Evolutionary conservation across 2,329 filamentous ascomycete genomes (phyloP).

Genomic region (Trichoderma arundinaceum): DNA sequence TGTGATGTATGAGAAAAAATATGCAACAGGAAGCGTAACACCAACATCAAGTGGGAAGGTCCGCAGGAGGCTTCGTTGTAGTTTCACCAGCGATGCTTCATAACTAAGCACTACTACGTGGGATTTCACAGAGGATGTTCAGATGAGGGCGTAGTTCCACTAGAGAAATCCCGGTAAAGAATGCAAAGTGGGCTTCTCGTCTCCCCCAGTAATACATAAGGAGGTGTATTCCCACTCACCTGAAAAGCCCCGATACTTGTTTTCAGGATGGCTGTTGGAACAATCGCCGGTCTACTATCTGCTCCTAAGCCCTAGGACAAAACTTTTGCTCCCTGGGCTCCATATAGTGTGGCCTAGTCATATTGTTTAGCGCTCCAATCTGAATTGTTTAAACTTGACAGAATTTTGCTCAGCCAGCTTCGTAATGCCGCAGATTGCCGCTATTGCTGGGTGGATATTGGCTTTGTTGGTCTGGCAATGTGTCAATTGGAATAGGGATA

Average conservation of each 20-base stretch:
- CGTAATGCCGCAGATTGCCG: conserved; percentile 17
- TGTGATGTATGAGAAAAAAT: background rate
- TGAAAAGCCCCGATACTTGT: background rate
- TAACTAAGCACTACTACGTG: background rate
- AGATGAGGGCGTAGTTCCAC: background rate
- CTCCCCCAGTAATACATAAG: conserved; percentile 21
- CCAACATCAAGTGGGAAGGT: conserved; percentile 8
- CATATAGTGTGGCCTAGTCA: background rate
- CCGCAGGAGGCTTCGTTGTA: background rate
- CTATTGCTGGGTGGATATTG: background rate
- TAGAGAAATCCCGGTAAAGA: conserved; percentile 10
- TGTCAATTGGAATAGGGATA: background rate
- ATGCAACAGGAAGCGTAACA: background rate
- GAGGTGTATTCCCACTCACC: background rate
- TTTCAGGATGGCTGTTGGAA: conserved; percentile 1
- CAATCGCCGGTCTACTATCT: background rate
- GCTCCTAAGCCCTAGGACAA: background rate
- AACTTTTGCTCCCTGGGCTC: background rate
- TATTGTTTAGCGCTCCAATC: background rate
- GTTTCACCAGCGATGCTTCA: background rate
- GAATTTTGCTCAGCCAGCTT: background rate
- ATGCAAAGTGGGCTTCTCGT: conserved; percentile 2
- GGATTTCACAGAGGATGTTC: background rate
- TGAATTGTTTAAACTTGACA: background rate
- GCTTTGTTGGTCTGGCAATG: background rate